Base-by-base conservation (phyloP, 2,329 filamentous ascomycete genomes). In the Botrytis pseudocinerea region DNA sequence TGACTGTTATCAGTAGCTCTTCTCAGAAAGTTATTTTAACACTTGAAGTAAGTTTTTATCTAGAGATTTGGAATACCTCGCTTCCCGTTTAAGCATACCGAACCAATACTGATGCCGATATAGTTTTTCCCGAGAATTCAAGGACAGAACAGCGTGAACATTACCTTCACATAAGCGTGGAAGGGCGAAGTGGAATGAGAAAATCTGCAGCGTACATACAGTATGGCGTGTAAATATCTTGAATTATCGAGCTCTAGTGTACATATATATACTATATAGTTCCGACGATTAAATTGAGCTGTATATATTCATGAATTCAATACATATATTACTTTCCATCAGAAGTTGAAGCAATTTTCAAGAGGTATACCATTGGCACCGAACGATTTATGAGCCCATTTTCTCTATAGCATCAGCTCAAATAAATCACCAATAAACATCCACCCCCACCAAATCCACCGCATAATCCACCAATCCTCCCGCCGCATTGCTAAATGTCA, bases 391-490 rank as follows among this genome's bases (percentile, higher is more conserved):
- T 9, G 22, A 16, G 22, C 32, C 20, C 22, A 22, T 57, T 25
- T 25, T 9, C 32, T 16, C 22, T 18, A 18, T 51, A 20, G 42
- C 16, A 44, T 25, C 16, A 4, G 12, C 28, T 8, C 16, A 10
- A 20, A 6, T 5, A 8, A 12, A 35, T 68, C 46, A 77, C 76
- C 66, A 77, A 59, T 54, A 79, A n/a, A 82, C 74, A 22, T 73
- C 76, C 54, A 82, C 48, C 0, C 82, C 82, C 12, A 83, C 82
- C 73, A 83, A 81, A 74, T 83, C 82, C 9, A 81, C 78, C 8
- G 74, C 82, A 69, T 77, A 82, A 35, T 71, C 69, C 54, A 79
- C 77, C 14, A 80, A 75, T 1, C 78, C 79, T 0, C 78, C 79
- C 9, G 74, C 79, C 46, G 74, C 77, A 77, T 83, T 83, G 0